These are phyloP conservation scores for Aureobasidium sp. DNA, from an alignment of 2,329 filamentous ascomycete genomes.

Conservation along the genomic window DNA sequence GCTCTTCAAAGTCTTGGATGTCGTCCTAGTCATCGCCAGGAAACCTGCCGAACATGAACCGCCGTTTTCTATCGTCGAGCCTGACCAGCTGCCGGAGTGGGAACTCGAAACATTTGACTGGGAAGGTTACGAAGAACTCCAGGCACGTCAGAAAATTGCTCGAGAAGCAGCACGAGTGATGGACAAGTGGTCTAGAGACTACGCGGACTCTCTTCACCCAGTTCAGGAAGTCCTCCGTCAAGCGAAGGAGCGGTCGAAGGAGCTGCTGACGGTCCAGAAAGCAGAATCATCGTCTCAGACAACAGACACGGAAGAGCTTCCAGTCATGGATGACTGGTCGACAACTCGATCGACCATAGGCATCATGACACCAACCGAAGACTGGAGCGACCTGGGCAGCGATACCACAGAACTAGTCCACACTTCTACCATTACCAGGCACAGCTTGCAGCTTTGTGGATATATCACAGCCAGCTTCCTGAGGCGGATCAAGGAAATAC, in stretches of 20 bases:
- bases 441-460: background rate
- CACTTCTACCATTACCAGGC: background rate
- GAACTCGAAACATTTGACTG: too few species aligned
- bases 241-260: background rate
- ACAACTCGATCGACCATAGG: background rate
- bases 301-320: background rate
- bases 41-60: background rate
- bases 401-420: background rate
- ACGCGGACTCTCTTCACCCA: background rate
- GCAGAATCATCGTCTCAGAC: background rate
- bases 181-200: background rate
- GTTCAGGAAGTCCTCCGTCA: background rate
- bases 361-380: background rate
- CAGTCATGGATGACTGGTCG: background rate
- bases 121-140: too few species aligned
- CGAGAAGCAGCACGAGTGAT: background rate
- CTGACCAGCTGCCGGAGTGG: accelerated
- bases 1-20: background rate
- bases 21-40: background rate
- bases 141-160: background rate
- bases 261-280: background rate
- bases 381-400: background rate
- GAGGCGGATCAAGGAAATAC: background rate
- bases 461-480: background rate
- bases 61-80: background rate